Base-by-base conservation (phyloP, 495 filamentous ascomycete species). In the Hypoxylon rickii region DNA sequence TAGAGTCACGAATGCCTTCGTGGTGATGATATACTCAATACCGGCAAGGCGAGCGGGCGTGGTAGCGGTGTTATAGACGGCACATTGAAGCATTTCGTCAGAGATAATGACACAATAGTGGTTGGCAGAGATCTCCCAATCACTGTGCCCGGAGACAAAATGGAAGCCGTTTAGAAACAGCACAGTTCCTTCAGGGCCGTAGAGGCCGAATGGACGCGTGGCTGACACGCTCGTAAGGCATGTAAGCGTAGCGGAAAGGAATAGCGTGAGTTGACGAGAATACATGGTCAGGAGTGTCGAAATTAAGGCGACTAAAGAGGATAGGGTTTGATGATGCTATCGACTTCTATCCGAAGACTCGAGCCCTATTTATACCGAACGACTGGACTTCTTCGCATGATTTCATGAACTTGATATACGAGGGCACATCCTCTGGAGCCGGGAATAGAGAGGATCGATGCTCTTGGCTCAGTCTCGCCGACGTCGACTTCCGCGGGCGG, bases 161-260 rank as follows among this genome's bases (percentile, higher is more conserved):
- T 75, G 71, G 60, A 75, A 74, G 20, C 72, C 72, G 36, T 75
- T 75, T 20, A 73, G 54, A 47, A 68, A 70, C 8, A 71, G 43
- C 7, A 71, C 64, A 1, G 64, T 52, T 12, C 63, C 63, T 22
- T 66, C 44, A 11, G 68, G 62, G 8, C 67, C 67, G 32, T 61
- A 52, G 37, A 44, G 44, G 12, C 68, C 67, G 19, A 70, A 69
- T 15, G 66, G 66, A 8, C 55, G 51, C 5, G 63, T 11, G 29
- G 66, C 64, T 19, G 55, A 36, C 11, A 44, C 11, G 19, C 26
- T 19, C 12, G 59, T 53, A 17, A 66, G 45, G 16, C 62, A 21
- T 5, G 51, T n/a, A 7, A 64, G 33, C 33, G 44, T 50, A 20
- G 39, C 26, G 29, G 26, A 33, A 6, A 60, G 31, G 13, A 41